Percentiles rank a stretch among this genome's conserved stretches.
Evolutionary conservation across 2,329 filamentous ascomycete genomes (phyloP).

Genomic region (Aulographum hederae): DNA sequence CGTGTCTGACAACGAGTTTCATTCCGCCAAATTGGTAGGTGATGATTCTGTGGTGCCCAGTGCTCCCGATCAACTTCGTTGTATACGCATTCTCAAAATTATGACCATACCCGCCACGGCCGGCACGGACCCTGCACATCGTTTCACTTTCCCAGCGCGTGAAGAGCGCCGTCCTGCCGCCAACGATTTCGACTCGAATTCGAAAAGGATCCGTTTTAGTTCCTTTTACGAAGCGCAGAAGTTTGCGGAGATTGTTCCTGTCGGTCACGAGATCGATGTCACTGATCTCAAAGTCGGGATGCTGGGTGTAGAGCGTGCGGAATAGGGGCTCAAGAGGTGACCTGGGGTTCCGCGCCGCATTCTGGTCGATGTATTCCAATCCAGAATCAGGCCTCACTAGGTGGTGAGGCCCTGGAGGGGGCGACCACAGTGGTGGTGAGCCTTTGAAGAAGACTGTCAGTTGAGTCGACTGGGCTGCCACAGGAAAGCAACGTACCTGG

Average conservation of each 20-base stretch:
- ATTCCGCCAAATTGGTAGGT: conserved; percentile 25
- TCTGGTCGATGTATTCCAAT: conserved; percentile 24
- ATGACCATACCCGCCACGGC: conserved; percentile 24
- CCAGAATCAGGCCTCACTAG: conserved; percentile 21
- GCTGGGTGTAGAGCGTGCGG: conserved; percentile 19
- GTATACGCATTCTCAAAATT: conserved; percentile 29
- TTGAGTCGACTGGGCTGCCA: background rate
- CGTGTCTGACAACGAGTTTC: conserved; percentile 23
- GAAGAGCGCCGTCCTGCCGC: too few species aligned
- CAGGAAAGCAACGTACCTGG: too few species aligned
- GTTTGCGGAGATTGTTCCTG: conserved; percentile 30
- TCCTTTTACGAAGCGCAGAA: conserved; percentile 26
- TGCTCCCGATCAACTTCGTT: conserved; percentile 17
- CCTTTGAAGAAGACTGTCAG: conserved; percentile 23
- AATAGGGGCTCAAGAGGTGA: conserved; percentile 30
- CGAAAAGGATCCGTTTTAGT: too few species aligned
- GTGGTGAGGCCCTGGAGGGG: conserved; percentile 10
- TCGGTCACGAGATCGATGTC: conserved; percentile 25
- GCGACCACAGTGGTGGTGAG: conserved; percentile 20
- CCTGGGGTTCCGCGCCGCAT: conserved; percentile 24
- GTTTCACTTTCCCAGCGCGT: too few species aligned
- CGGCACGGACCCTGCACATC: too few species aligned
- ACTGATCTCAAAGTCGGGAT: conserved; percentile 22
- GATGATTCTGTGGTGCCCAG: conserved; percentile 28
- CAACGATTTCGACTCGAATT: conserved; percentile 22